phyloP scores from a whole-genome alignment of 1,284 basidiomycete species.

The Phylloboletellus chloephorus region DNA sequence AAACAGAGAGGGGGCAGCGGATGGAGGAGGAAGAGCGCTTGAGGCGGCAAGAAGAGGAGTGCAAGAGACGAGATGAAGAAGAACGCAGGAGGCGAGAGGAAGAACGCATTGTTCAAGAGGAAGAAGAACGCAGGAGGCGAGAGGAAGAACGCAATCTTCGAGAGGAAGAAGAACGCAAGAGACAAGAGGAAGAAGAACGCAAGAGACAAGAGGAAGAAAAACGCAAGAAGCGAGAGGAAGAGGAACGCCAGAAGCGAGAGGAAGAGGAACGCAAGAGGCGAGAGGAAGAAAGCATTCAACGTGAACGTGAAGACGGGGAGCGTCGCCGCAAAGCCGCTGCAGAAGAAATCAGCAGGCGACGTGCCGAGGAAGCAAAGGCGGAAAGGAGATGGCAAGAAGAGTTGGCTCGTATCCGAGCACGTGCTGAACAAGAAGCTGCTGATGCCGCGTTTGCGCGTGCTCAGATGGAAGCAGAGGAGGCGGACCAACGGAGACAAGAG shows the following conservation, averaged over 20 bases:
- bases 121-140: slow-evolving; percentile 3
- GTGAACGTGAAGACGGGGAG: slow-evolving; percentile 21
- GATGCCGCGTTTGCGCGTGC: slow-evolving; percentile 32
- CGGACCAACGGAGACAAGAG: slow-evolving; percentile 28
- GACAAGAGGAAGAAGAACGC: slow-evolving; percentile 24
- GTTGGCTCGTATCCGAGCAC: slow-evolving; percentile 27
- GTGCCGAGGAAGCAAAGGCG: slow-evolving; percentile 25
- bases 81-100: slow-evolving; percentile 4
- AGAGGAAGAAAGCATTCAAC: slow-evolving; percentile 19
- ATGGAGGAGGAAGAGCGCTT: slow-evolving; percentile 14
- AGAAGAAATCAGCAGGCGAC: slow-evolving; percentile 11
- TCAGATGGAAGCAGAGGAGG: slow-evolving; percentile 32
- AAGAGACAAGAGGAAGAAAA: slow-evolving; percentile 10
- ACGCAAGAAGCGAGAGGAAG: slow-evolving; percentile 11
- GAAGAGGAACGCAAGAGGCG: slow-evolving; percentile 17
- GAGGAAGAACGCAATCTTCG: slow-evolving; percentile 3
- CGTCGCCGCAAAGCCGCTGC: slow-evolving; percentile 15
- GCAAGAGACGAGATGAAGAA: slow-evolving; percentile 4
- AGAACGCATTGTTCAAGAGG: slow-evolving; percentile 4
- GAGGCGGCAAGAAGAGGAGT: slow-evolving; percentile 14
- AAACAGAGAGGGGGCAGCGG: slow-evolving; percentile 2
- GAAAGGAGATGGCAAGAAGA: slow-evolving; percentile 32
- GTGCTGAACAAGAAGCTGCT: slow-evolving; percentile 31
- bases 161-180: slow-evolving; percentile 15
- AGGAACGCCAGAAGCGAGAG: slow-evolving; percentile 7